Evolutionary conservation across 345 rosid genomes (phyloP), one percentile per base, ranked within the genome.

Genomic region (Euphorbia pulcherrima): DNA sequence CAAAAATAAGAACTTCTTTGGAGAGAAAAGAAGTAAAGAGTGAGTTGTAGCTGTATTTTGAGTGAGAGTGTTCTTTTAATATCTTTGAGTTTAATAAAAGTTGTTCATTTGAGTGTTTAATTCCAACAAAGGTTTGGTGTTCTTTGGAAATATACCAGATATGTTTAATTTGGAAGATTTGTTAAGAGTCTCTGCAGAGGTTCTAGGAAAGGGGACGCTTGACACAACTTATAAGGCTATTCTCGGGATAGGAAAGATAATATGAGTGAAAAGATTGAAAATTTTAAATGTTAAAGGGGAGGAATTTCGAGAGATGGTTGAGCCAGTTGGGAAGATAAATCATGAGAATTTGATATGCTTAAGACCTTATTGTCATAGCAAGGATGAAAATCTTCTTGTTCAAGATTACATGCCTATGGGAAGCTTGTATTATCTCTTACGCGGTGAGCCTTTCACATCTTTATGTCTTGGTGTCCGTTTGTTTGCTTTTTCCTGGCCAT

Each of bases 251-350:
- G 77, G 81, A 14, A 4, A 60, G 71, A 72, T 69, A 12, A 77
- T 82, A 68, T 83, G 81, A 1, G 83, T 82, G 69, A 82, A 82
- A 82, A 72, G 85, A 69, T 44, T 82, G 77, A 82, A 82, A 81
- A 83, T 79, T 12, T 77, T 77, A 52, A 54, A 48, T 3, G 81
- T 69, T 16, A n/a, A 71, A 11, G 85, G 79, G 75, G 70, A 60
- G 71, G 85, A 82, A 48, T 79, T 74, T 50, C 65, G 85, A 44
- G 81, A 79, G 67, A 79, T 72, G 79, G 79, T 82, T 44, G 79
- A 77, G 65, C 68, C 58, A 21, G 79, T 74, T 37, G 85, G 85
- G 41, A 75, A 68, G 64, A 70, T 82, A 68, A 72, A 74, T 66
- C 81, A 82, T 60, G 37, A 33, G 37, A 33, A 33, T 33, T 33